A percentile compares a stretch with the other conserved stretches of the same genome.
Evolutionary conservation across 2,329 filamentous ascomycete species (phyloP).

Genomic region (Aspergillus caelatus): DNA sequence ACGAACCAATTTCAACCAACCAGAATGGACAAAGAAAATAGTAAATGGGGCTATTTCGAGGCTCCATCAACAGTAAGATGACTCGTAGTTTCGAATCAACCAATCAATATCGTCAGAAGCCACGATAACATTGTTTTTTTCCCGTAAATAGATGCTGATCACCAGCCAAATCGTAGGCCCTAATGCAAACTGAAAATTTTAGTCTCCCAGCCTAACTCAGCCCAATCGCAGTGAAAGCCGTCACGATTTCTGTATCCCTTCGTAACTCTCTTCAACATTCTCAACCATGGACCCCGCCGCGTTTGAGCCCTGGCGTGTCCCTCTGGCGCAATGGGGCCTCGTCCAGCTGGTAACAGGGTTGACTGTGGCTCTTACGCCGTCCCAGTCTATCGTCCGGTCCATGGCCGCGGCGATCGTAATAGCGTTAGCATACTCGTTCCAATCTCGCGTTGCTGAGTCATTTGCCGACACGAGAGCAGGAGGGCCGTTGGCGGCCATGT

Average conservation of each 20-base stretch:
- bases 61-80: background rate
- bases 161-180: background rate
- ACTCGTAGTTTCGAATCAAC: background rate
- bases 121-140: background rate
- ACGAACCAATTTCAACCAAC: background rate
- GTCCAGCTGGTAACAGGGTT: slow-evolving; percentile 20
- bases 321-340: slow-evolving; percentile 15
- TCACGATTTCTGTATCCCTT: background rate
- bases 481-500: slow-evolving; percentile 22
- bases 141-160: background rate
- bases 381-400: slow-evolving; percentile 10
- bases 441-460: slow-evolving; percentile 3
- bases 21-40: background rate
- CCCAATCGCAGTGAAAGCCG: background rate
- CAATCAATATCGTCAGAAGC: background rate
- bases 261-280: background rate
- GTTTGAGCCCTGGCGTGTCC: slow-evolving; percentile 11
- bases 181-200: background rate
- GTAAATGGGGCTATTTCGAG: background rate
- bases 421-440: slow-evolving; percentile 16
- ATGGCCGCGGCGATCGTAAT: slow-evolving; percentile 11
- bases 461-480: slow-evolving; percentile 10
- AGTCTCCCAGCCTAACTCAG: background rate
- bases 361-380: slow-evolving; percentile 12
- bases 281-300: background rate